Conservation (phyloP, 169 alveolate species). For the Plasmodium reichenowi region DNA sequence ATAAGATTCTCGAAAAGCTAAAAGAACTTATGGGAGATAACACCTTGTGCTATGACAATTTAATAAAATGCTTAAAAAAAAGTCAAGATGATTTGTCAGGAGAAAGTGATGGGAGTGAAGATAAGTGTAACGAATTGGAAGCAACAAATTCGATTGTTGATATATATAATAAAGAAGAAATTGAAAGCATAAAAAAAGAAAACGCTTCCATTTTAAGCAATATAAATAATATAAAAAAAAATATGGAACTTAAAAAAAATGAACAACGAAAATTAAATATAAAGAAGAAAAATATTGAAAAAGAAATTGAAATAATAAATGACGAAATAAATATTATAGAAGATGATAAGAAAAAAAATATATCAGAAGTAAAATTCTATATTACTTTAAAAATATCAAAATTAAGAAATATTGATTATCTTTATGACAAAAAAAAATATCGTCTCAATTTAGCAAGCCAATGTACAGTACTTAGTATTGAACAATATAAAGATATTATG, state of each 20-base stretch:
- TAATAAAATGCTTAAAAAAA: conserved; percentile 16
- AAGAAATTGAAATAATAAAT: conserved; percentile 47
- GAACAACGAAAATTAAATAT: conserved; percentile 47
- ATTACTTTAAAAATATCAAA: conserved; percentile 42
- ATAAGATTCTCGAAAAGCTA: conserved; percentile 19
- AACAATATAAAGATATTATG: conserved; percentile 40
- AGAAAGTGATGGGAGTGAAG: conserved; percentile 20
- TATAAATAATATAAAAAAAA: conserved; percentile 42
- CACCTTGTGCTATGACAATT: conserved; percentile 11
- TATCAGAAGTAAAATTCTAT: conserved; percentile 49
- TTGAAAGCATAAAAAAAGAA: conserved; percentile 39
- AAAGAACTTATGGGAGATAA: conserved; percentile 36
- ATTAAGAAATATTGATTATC: conserved; percentile 60
- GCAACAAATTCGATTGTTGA: conserved; percentile 12
- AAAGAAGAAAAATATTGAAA: conserved; percentile 49
- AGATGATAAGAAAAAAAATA: conserved; percentile 64
- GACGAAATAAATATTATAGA: conserved; percentile 57
- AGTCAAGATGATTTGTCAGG: conserved; percentile 22
- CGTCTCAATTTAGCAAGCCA: conserved; percentile 47
- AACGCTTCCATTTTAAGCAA: conserved; percentile 10
- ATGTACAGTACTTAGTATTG: conserved; percentile 37
- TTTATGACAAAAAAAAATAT: conserved; percentile 72
- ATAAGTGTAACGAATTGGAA: background rate
- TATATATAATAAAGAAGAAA: conserved; percentile 27
- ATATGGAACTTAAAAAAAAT: conserved; percentile 54